Base-by-base conservation (phyloP, 2,329 filamentous ascomycete species). In the Exophiala dermatitidis region DNA sequence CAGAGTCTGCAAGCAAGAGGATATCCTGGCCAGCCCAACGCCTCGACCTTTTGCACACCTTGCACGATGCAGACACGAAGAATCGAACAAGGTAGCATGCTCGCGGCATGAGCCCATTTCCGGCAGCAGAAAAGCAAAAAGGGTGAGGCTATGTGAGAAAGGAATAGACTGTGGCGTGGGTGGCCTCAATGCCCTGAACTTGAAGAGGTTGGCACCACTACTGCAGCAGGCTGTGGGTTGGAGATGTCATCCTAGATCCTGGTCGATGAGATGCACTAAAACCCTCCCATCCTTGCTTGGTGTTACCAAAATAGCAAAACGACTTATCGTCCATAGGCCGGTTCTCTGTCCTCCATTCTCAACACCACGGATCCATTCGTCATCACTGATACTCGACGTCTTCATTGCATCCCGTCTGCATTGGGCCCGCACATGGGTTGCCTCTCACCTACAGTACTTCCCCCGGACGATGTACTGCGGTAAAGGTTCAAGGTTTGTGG, bases 261-360 rank as follows among this genome's bases (percentile, higher is more conserved):
- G 38, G 38, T 41, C 38, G 38, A 41, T 41, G 9, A 9, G 4
- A 28, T 41, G 38, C 38, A 41, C 28, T 5, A 41, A 28, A 5
- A 4, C 5, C 38, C 38, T 26, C 10, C n/a, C 12, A 41, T 28
- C 12, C 38, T 26, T 41, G 38, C 28, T 26, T 10, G 12, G 38
- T 41, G 38, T 41, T 41, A 41, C 38, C 38, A 41, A 41, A 41
- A 41, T 41, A 41, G 38, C 38, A 41, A 41, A 12, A 12, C 38
- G 38, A 41, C 38, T 9, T 19, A 26, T 41, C 38, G 28, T 5
- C 38, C 38, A 26, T 41, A 26, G 36, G 38, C 38, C n/a, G 19
- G 28, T 41, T 5, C 38, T 41, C 38, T 19, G 28, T 28, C 38
- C 4, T 28, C 38, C 5, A 6, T 41, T n/a, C 19, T 12, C 38